These are phyloP conservation scores for Amaranthus tricolor DNA, from an alignment of 179 eudicot genomes.

Conservation along the genomic window DNA sequence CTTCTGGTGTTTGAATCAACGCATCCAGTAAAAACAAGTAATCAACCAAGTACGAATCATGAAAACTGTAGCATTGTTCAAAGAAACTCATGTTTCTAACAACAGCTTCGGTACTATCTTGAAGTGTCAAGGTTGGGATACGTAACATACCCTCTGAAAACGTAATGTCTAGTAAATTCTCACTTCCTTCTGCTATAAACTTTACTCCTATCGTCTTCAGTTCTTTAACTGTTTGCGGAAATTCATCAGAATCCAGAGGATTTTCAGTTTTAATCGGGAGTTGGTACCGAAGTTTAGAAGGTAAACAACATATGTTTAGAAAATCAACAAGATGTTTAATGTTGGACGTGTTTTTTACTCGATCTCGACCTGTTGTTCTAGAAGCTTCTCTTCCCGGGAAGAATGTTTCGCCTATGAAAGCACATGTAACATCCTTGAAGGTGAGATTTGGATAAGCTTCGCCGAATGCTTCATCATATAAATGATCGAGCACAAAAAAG, in stretches of 20 bases:
- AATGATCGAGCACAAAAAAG: conserved; percentile 13
- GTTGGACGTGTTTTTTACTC: neutral
- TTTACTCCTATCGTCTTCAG: conserved; percentile 25
- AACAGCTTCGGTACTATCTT: conserved; percentile 24
- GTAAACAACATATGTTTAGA: conserved; percentile 23
- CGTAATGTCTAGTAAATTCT: conserved; percentile 18
- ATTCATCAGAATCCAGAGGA: neutral
- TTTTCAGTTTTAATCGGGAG: neutral
- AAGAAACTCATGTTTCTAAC: conserved; percentile 27
- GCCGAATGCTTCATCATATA: conserved; percentile 11
- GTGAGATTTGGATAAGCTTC: neutral
- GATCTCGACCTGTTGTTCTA: neutral
- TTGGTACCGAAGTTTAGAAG: conserved; percentile 10
- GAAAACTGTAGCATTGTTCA: conserved; percentile 25
- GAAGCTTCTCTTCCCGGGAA: conserved; percentile 8
- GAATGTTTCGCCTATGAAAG: neutral
- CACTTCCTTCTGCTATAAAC: conserved; percentile 1
- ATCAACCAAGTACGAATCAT: conserved; percentile 30
- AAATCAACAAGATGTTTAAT: conserved; percentile 29
- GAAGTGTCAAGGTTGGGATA: conserved; percentile 23
- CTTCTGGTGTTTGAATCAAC: conserved; percentile 30
- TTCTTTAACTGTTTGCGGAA: conserved; percentile 12
- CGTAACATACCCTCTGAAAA: conserved; percentile 19
- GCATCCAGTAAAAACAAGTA: conserved; percentile 27
- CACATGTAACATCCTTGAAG: conserved; percentile 6